Evolutionary conservation across 192 early-diverging fungal species (phyloP), one percentile per base, ranked within the genome.

Genomic region (Nowakowskiella sp.): DNA sequence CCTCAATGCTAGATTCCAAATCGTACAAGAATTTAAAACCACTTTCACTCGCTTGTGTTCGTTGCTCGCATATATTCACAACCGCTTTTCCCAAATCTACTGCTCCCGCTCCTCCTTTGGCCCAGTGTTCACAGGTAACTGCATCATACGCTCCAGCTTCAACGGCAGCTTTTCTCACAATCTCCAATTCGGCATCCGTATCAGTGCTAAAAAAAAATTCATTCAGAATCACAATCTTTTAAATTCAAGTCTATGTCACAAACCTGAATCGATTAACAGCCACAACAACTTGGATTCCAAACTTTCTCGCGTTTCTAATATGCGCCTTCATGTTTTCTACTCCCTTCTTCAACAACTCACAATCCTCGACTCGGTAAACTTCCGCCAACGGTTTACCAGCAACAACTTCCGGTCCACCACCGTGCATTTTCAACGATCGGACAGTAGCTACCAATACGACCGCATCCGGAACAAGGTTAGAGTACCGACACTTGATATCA

Each of bases 401-500:
- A 42, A 81, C 69, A 1, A 97, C 92, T 30, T 87, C 87, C 1
- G 95, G 89, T 32, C 90, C 95, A 39, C 91, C 95, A 49, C 93
- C 95, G 62, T 99, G 95, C 87, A 91, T 92, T 72, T 99, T 99
- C 31, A 99, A 74, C 8, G 91, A 89, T 46, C 87, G 84, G 6
- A 96, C 82, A 3, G 95, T 99, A 10, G 93, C 85, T 33, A 97
- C 94, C 25, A 99, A 80, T 23, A 97, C 91, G 16, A 89, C 95
- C 31, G 79, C 82, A 55, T 93, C 81, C 30, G 95, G 95, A 10
- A 87, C 67, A 7, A 99, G 72, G 23, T 86, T 88, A 16, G 86
- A 89, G 6, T 76, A 70, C 42, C 95, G 83, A 66, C 95, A 99
- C 67, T 99, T 99, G 74, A 99, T 97, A 73, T 99, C 87, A 73